Base-by-base conservation (phyloP, 192 early-diverging fungal species). In the Neocallimastix lanati region DNA sequence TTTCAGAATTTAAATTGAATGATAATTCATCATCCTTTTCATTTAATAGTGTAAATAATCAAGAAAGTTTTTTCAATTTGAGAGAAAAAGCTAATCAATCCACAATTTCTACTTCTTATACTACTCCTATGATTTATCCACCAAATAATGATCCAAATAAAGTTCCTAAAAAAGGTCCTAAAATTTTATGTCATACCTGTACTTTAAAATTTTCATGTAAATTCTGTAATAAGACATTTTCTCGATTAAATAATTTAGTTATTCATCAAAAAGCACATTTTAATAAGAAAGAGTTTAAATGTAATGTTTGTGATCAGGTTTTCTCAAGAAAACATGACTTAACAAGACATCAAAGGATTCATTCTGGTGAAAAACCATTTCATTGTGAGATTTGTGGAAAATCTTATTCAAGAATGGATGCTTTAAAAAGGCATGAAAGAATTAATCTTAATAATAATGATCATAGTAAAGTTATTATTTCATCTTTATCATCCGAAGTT, bases 321-420 rank as follows among this genome's bases (percentile, higher is more conserved):
- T 50, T 50, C 13, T 50, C 40, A 50, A 50, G 40, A 50, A 50
- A 50, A 21, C 40, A 50, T 80, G 29, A 28, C 35, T 29, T 76
- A 18, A 80, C 67, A 30, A 80, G 80, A 6, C 93, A 94, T 80
- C 88, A 90, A 83, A 89, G 91, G 78, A 92, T 92, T 7, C 93
- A 94, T 80, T 89, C 88, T 79, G 90, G 92, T 15, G 84, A 88
- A 76, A 94, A 94, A 82, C 93, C 93, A n/a, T 90, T 91, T 82
- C 89, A 86, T 78, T 94, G 93, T 78, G 84, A 86, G 11, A 86
- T 86, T 25, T 94, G 93, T 81, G 91, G 91, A 27, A 92, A 92
- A 80, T 88, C 86, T 35, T 94, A 93, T 86, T 88, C 89, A 50
- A 84, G 92, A 78, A 89, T 91, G 58, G 92, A 93, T 85, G 92